A percentile compares a stretch with the other conserved stretches of the same genome.
Conservation (phyloP, 2,329 filamentous ascomycete species). For the Verticillium tricorpus region DNA sequence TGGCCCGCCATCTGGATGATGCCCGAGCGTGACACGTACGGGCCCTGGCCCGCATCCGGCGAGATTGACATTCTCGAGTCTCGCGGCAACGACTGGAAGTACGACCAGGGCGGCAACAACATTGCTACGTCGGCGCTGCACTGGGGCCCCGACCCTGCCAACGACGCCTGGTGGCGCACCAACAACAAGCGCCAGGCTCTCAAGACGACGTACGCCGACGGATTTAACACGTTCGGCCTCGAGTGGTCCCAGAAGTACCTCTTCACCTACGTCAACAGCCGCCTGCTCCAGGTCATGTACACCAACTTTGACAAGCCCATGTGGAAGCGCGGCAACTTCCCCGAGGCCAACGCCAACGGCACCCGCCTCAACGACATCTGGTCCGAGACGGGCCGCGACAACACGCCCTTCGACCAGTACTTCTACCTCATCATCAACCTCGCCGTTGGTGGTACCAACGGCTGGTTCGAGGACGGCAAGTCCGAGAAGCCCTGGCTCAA, state of each 20-base stretch:
- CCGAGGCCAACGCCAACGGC: conserved; percentile 58
- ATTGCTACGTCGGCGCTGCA: conserved; percentile 75
- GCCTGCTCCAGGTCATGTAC: conserved; percentile 76
- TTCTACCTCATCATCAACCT: conserved; percentile 77
- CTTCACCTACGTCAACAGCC: conserved; percentile 80
- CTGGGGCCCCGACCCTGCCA: conserved; percentile 69
- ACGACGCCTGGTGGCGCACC: conserved; percentile 80
- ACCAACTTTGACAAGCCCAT: conserved; percentile 66
- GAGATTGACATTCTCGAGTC: conserved; percentile 77
- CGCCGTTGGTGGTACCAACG: conserved; percentile 73
- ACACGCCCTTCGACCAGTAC: conserved; percentile 69
- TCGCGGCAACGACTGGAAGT: conserved; percentile 77
- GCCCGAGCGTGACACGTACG: conserved; percentile 68
- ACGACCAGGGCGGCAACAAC: conserved; percentile 74
- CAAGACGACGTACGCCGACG: conserved; percentile 66
- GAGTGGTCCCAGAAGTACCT: conserved; percentile 88
- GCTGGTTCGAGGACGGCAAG: conserved; percentile 75
- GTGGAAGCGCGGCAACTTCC: conserved; percentile 66
- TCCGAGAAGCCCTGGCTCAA: conserved; percentile 78
- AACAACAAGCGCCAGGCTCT: conserved; percentile 72
- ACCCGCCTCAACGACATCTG: conserved; percentile 61
- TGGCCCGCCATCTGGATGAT: conserved; percentile 95
- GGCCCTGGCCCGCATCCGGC: conserved; percentile 65
- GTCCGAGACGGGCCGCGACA: conserved; percentile 53
- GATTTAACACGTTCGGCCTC: conserved; percentile 73